Evolutionary conservation across 2,329 filamentous ascomycete species (phyloP).

Genomic region (Curvularia spicifera): DNA sequence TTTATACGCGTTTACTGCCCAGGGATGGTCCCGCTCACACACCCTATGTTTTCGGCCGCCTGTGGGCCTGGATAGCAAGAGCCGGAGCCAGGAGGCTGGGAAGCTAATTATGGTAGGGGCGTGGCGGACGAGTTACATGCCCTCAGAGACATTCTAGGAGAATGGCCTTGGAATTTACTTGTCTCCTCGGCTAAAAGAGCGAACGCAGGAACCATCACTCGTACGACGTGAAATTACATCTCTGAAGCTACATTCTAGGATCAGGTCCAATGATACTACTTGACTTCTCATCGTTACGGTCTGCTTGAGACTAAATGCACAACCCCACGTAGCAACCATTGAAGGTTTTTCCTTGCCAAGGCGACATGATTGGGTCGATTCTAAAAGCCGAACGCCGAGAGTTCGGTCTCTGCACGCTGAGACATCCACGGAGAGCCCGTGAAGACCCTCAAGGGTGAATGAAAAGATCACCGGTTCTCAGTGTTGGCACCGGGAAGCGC

Average conservation of each 20-base stretch:
- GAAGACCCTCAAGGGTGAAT: background rate
- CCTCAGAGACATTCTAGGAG: background rate
- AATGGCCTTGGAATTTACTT: background rate
- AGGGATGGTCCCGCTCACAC: background rate
- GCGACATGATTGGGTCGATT: too few relatives aligned
- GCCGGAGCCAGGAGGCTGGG: background rate
- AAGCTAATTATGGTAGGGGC: background rate
- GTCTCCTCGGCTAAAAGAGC: background rate
- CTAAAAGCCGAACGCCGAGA: background rate
- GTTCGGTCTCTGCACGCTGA: too few relatives aligned
- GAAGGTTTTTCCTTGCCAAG: background rate
- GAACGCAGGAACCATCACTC: background rate
- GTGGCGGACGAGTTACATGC: background rate
- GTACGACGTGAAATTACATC: background rate
- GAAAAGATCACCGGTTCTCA: background rate
- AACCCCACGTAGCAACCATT: background rate
- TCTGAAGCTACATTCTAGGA: background rate
- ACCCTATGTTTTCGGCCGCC: background rate
- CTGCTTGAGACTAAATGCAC: background rate
- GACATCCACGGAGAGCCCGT: background rate
- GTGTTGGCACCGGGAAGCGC: background rate
- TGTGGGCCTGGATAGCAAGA: background rate
- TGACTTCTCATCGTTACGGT: background rate
- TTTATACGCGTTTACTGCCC: background rate
- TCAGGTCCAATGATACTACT: background rate